Conservation (phyloP, 1,284 basidiomycete species). For the Cutaneotrichosporon daszewskae region DNA sequence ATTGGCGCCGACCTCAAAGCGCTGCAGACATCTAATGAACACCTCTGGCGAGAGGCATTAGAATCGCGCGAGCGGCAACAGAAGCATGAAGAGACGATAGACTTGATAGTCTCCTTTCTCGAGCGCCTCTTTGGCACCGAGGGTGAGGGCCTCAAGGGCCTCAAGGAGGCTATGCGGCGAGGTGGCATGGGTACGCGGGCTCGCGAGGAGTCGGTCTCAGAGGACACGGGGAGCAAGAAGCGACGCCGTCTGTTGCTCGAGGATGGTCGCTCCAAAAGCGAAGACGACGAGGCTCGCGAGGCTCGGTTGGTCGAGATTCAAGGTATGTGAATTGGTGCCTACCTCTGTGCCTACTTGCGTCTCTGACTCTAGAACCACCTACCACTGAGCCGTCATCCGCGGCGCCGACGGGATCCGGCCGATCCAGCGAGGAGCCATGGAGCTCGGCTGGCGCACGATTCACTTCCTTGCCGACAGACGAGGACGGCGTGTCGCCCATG, state of each 20-base stretch:
- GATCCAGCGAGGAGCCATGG: conserved; percentile 16
- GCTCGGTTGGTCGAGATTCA: conserved; percentile 33
- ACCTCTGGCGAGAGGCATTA: conserved; percentile 87
- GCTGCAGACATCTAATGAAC: conserved; percentile 79
- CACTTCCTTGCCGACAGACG: conserved; percentile 33
- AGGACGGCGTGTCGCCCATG: conserved; percentile 21
- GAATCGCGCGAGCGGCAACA: conserved; percentile 72
- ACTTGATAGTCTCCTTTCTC: conserved; percentile 88
- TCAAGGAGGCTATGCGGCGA: conserved; percentile 41
- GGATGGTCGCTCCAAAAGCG: conserved; percentile 22
- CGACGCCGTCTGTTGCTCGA: conserved; percentile 42
- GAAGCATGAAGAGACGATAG: conserved; percentile 95
- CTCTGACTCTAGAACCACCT: conserved; percentile 5
- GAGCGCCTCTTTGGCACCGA: conserved; percentile 78
- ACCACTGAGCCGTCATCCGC: conserved; percentile 11
- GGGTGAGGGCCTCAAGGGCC: conserved; percentile 39
- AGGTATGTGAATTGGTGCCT: conserved; percentile 22
- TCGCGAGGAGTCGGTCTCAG: conserved; percentile 24
- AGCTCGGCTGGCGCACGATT: conserved; percentile 29
- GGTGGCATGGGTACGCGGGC: conserved; percentile 20
- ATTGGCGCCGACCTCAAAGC: conserved; percentile 84
- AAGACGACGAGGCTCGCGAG: conserved; percentile 9
- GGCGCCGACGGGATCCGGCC: conserved; percentile 3
- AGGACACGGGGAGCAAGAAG: conserved; percentile 28
- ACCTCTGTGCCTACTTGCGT: neutral